These are phyloP conservation scores for Bocquillonia castaneifolia DNA, from an alignment of 441 rosid species.

Conservation along the genomic window DNA sequence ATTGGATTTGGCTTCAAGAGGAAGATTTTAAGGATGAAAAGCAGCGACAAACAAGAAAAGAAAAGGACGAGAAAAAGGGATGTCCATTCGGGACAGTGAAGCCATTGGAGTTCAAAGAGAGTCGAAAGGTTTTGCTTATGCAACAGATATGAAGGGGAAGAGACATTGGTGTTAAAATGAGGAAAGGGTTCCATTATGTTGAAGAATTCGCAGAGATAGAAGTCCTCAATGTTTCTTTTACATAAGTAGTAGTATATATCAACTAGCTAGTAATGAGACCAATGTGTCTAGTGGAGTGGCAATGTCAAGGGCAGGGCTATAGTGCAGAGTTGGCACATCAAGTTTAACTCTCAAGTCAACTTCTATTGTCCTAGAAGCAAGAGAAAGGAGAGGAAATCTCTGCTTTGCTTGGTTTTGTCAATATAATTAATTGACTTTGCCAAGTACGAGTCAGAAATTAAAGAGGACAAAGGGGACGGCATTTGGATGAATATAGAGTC, in stretches of 20 bases:
- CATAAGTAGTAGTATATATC: too few relatives aligned
- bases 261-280: background rate
- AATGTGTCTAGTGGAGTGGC: too few relatives aligned
- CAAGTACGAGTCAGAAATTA: background rate
- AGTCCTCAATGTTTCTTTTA: background rate
- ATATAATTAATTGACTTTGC: background rate
- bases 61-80: constrained; percentile 25
- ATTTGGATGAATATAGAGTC: background rate
- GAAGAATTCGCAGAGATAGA: background rate
- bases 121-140: constrained; percentile 11
- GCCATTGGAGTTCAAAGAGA: constrained; percentile 11
- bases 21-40: constrained; percentile 6
- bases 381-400: background rate
- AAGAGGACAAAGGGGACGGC: background rate
- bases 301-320: too few relatives aligned
- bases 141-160: constrained; percentile 11
- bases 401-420: background rate
- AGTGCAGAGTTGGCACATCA: background rate
- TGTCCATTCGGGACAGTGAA: constrained; percentile 22
- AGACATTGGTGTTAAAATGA: background rate
- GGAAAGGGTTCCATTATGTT: constrained; percentile 8
- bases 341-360: too few relatives aligned
- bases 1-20: constrained; percentile 22
- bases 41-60: constrained; percentile 8
- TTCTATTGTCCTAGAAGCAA: background rate